phyloP scores from a whole-genome alignment of 768 basidiomycete species.

The Tricholoma matsutake region DNA sequence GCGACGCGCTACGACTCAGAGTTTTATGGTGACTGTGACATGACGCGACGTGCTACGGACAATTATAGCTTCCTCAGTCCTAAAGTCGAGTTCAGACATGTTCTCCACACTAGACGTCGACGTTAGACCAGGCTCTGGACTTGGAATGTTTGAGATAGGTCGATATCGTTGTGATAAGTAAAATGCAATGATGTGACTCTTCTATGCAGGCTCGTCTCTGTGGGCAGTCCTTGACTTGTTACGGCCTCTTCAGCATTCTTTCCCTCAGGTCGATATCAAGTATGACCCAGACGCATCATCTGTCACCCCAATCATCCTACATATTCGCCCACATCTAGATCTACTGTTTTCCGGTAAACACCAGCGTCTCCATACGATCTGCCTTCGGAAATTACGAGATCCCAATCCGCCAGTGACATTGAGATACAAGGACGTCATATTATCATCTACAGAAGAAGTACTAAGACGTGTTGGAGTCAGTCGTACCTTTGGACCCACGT shows the following conservation, averaged over 20 bases:
- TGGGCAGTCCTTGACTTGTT: slow-evolving; percentile 75
- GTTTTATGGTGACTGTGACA: neutral
- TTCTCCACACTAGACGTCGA: slow-evolving; percentile 72
- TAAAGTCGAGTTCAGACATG: slow-evolving; percentile 34
- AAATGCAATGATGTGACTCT: slow-evolving; percentile 2
- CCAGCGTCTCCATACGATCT: slow-evolving; percentile 79
- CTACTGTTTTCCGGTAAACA: slow-evolving; percentile 79
- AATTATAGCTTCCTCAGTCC: neutral
- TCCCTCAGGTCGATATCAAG: slow-evolving; percentile 82
- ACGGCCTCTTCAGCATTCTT: slow-evolving; percentile 60
- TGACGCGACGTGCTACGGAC: slow-evolving; percentile 5
- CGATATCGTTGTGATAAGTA: slow-evolving; percentile 6
- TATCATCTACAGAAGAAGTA: slow-evolving; percentile 60
- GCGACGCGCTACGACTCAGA: neutral
- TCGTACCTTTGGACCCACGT: slow-evolving; percentile 79
- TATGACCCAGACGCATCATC: slow-evolving; percentile 71
- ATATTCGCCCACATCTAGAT: slow-evolving; percentile 78
- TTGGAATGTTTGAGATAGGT: slow-evolving; percentile 81
- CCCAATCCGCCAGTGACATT: slow-evolving; percentile 64
- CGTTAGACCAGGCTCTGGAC: slow-evolving; percentile 68
- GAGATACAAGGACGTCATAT: slow-evolving; percentile 60
- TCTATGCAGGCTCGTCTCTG: slow-evolving; percentile 59
- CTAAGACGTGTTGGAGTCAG: slow-evolving; percentile 65
- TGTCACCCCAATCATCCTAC: slow-evolving; percentile 72
- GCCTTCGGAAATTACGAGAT: slow-evolving; percentile 63